Conservation (phyloP, 208 protist genomes). For the Trypanosoma vivax region DNA sequence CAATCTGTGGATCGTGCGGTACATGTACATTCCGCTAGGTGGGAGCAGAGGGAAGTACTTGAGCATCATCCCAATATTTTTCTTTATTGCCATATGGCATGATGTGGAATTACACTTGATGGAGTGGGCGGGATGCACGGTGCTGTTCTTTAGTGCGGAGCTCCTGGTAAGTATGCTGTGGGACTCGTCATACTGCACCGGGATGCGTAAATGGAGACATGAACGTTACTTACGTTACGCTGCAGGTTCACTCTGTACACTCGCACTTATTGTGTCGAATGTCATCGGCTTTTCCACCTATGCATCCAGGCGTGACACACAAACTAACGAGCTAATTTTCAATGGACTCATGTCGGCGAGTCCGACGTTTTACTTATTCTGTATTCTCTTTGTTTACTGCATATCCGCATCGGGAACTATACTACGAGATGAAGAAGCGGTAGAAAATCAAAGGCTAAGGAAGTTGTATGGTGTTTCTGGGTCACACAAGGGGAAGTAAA, state of each 20-base stretch:
- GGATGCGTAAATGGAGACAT: conserved; percentile 5
- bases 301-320: background rate
- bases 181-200: background rate
- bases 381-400: conserved; percentile 3
- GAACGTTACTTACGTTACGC: conserved; percentile 19
- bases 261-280: conserved; percentile 53
- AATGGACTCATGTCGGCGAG: background rate
- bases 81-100: conserved; percentile 93
- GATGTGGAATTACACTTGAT: conserved; percentile 71
- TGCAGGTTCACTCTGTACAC: conserved; percentile 24
- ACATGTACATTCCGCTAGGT: conserved; percentile 75
- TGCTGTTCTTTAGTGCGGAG: conserved; percentile 50
- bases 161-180: conserved; percentile 27
- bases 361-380: conserved; percentile 3
- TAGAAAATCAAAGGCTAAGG: background rate
- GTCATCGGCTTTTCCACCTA: conserved; percentile 37
- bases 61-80: conserved; percentile 85
- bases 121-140: conserved; percentile 60
- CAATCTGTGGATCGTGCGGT: conserved; percentile 92
- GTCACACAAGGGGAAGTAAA: too few species aligned
- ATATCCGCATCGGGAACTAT: conserved; percentile 1
- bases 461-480: conserved; percentile 2
- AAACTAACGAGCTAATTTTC: conserved; percentile 1
- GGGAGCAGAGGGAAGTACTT: conserved; percentile 41
- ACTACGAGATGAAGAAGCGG: conserved; percentile 1